These are phyloP conservation scores for Phyllosticta capitalensis DNA, from an alignment of 2,329 filamentous ascomycete species.

Conservation along the genomic window DNA sequence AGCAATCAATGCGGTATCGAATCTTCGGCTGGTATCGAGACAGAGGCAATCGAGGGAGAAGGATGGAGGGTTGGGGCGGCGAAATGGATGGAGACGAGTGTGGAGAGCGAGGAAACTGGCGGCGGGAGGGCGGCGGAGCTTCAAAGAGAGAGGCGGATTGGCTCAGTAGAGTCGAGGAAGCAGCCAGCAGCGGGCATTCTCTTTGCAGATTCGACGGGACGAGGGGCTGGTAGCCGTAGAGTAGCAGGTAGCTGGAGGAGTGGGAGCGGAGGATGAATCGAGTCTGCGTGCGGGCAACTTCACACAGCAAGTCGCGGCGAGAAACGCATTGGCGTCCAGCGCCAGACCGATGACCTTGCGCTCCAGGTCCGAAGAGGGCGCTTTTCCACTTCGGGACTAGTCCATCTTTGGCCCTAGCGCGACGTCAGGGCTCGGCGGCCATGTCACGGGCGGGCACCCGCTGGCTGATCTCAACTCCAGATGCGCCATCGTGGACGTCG, in stretches of 20 bases:
- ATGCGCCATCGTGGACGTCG: no score
- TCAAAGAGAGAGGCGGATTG: constrained; percentile 25
- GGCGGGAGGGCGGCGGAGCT: constrained; percentile 24
- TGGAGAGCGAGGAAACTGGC: constrained; percentile 16
- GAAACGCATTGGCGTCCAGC: constrained; percentile 8
- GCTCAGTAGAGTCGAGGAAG: constrained; percentile 15
- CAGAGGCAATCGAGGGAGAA: background rate
- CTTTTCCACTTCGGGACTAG: background rate
- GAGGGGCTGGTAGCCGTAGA: constrained; percentile 1
- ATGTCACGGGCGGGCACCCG: no score
- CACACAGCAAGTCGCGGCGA: constrained; percentile 7
- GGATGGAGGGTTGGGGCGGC: constrained; percentile 5
- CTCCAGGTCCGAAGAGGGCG: background rate
- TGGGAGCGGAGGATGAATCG: constrained; percentile 6
- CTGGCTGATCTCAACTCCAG: no score
- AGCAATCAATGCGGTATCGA: background rate
- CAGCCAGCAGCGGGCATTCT: constrained; percentile 20
- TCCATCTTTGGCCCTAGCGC: background rate
- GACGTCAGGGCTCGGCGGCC: no score
- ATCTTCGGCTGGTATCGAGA: background rate
- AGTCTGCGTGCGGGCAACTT: constrained; percentile 12
- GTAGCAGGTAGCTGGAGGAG: background rate
- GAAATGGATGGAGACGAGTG: constrained; percentile 13
- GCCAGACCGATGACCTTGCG: constrained; percentile 1
- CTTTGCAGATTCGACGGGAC: background rate